Percentiles rank a stretch among this genome's conserved stretches.
Conservation (phyloP, 2,329 filamentous ascomycete genomes). For the Penicillium aurantiogriseum region DNA sequence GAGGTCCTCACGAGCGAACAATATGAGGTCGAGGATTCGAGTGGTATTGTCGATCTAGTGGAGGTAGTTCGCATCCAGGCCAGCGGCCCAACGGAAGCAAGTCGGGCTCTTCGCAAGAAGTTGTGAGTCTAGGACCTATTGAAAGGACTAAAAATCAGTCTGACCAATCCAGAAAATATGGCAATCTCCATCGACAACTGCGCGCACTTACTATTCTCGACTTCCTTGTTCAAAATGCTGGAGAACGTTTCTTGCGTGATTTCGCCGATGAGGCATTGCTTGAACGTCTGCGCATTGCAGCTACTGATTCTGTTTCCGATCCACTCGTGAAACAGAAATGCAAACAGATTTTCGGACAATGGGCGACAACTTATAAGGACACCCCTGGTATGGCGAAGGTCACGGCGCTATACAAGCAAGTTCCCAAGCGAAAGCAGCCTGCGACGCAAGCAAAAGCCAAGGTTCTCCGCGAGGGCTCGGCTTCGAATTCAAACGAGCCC, state of each 20-base stretch:
- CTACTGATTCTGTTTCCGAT: conserved; percentile 80
- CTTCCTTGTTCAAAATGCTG: conserved; percentile 91
- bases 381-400: conserved; percentile 78
- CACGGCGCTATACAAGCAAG: conserved; percentile 71
- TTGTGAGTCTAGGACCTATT: conserved; percentile 53
- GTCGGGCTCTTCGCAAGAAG: conserved; percentile 92
- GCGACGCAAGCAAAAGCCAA: conserved; percentile 76
- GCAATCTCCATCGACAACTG: conserved; percentile 87
- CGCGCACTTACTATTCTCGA: conserved; percentile 86
- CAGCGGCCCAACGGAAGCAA: conserved; percentile 83
- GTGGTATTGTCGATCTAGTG: conserved; percentile 88
- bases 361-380: conserved; percentile 78
- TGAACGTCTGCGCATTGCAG: conserved; percentile 84
- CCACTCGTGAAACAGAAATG: conserved; percentile 84
- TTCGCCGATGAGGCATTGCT: conserved; percentile 91
- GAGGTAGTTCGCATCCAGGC: conserved; percentile 89
- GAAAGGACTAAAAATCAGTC: conserved; percentile 9
- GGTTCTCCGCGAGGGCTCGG: conserved; percentile 75
- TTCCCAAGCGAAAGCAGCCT: conserved; percentile 67
- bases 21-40: conserved; percentile 86
- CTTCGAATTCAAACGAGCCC: conserved; percentile 38
- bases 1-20: conserved; percentile 86
- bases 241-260: conserved; percentile 76
- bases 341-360: conserved; percentile 79
- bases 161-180: conserved; percentile 69